These are phyloP conservation scores for Sporothrix inflata DNA, from an alignment of 2,329 filamentous ascomycete genomes.

Conservation along the genomic window DNA sequence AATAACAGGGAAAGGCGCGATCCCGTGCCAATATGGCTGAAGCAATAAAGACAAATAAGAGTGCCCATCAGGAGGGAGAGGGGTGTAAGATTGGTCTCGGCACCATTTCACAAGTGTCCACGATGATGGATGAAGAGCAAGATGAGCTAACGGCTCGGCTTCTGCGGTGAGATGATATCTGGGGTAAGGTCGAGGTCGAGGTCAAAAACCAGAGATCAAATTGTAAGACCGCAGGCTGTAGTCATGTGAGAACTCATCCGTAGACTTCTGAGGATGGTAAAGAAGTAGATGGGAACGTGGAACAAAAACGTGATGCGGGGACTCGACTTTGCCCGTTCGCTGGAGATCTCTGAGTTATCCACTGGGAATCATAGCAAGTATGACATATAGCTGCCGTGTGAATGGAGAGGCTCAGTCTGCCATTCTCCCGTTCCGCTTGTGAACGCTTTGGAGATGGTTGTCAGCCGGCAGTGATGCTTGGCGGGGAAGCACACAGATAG, in stretches of 20 bases:
- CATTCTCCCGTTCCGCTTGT: not conserved
- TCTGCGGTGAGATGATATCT: not conserved
- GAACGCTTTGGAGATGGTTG: not conserved
- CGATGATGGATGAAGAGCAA: not conserved
- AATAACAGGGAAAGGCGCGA: not conserved
- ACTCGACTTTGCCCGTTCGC: not conserved
- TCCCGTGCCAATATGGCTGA: constrained; percentile 26
- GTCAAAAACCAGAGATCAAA: not conserved
- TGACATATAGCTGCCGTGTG: constrained; percentile 7
- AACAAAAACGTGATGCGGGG: not conserved
- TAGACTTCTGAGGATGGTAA: not conserved
- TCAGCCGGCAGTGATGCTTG: constrained; percentile 6
- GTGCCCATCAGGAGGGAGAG: not conserved
- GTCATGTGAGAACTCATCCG: not conserved
- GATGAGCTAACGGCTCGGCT: not conserved
- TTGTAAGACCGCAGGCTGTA: not conserved
- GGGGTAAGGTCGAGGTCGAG: not conserved
- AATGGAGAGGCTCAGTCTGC: constrained; percentile 11
- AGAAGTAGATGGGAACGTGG: not conserved
- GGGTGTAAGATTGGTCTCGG: not conserved
- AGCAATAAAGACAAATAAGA: constrained; percentile 18
- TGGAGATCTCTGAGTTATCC: not conserved
- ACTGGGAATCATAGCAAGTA: not conserved
- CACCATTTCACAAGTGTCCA: not conserved
- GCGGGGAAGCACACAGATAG: not conserved